Evolutionary conservation across 495 filamentous ascomycete genomes (phyloP), one percentile per base, ranked within the genome.

Genomic region (Podospora anserina): DNA sequence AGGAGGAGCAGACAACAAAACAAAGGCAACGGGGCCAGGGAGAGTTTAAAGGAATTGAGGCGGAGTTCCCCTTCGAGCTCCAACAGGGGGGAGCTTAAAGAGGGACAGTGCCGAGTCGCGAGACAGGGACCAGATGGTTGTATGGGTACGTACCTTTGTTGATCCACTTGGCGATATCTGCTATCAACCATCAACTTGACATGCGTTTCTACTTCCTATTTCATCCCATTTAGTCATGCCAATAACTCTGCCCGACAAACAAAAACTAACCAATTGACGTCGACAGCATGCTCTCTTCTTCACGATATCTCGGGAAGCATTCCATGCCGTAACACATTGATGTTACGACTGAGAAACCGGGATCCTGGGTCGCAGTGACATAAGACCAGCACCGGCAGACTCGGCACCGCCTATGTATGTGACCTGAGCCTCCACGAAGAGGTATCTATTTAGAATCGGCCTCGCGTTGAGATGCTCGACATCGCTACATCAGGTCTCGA

Each of bases 21-120:
- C 23, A 26, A 4, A 4, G 30, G 30, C 30, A 58, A 58, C n/a
- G 55, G 55, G 23, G 23, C 6, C n/a, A 26, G n/a, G n/a, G 15
- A 58, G 19, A 11, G 5, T 20, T 58, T 26, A 26, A 58, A 58
- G 55, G 23, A 49, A 49, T 49, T 49, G 39, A 16, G 13, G 39
- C 39, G 39, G 39, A 49, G 39, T 26, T 19, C 16, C 61, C 61
- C 0, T 32, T 39, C 28, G 32, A 63, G 32, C 13, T 63, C 30
- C 32, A 49, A 19, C 32, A 49, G 28, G 61, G 61, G 61, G 27
- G 19, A 23, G 59, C 59, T 61, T 61, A 13, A 13, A 44, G 11
- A 39, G 44, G 67, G 3, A 62, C 28, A 58, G 23, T 58, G 64
- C 67, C 66, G 69, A 70, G 66, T 57, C 67, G 71, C 60, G 61